Base-by-base conservation (phyloP, 345 rosid genomes). In the Aegle marmelos region DNA sequence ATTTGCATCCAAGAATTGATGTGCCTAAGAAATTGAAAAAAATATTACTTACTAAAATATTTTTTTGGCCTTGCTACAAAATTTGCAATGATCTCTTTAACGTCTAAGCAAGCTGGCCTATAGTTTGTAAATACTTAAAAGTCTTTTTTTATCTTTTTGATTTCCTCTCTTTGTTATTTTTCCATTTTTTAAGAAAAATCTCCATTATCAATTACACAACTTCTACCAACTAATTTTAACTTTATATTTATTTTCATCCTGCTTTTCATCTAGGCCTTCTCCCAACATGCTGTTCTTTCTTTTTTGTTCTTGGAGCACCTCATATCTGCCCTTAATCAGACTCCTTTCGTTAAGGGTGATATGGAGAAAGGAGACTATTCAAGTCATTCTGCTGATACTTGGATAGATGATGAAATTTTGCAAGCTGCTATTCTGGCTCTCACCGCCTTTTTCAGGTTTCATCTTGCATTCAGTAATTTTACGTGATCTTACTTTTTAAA, bases 401-500 rank as follows among this genome's bases (percentile, higher is more conserved):
- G 84, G 73, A 82, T 79, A 33, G 94, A 88, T 56, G 83, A 89
- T 78, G 96, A 92, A 69, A 84, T 91, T 83, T 87, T 86, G 76
- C 97, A 87, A 84, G 93, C 99, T 78, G 93, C 99, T 75, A 82
- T 92, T 75, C 84, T 92, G 83, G 93, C 98, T 61, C 91, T 95
- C 80, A 92, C 98, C 67, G 96, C 98, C 45, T 95, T 95, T 81
- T 95, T 93, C 89, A 92, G 96, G 98, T 91, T 70, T 77, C 68
- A 68, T 37, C 72, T 80, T 74, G 56, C 63, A 50, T 66, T 82
- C 63, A 77, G 60, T 25, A 61, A 57, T 69, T 31, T 37, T 79
- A 50, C 74, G 67, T 53, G 68, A 58, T 73, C 67, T 54, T 70
- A 25, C 70, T 36, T 74, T 79, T 76, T 60, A 69, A 45, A 64